A percentile compares a stretch with the other conserved stretches of the same genome.
Conservation (phyloP, 1,284 basidiomycete genomes). For the Sutorius eximius region DNA sequence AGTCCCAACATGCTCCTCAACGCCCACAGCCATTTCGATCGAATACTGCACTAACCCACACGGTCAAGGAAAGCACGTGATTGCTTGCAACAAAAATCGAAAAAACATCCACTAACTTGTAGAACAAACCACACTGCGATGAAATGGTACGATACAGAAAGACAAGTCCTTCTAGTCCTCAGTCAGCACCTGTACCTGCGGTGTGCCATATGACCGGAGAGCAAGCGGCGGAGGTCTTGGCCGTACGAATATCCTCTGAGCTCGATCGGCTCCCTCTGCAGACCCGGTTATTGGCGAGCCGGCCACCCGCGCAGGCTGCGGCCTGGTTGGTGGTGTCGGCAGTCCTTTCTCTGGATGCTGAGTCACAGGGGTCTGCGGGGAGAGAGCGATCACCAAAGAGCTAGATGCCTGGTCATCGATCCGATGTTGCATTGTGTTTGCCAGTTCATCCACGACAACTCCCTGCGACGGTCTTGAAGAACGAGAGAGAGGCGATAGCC, state of each 20-base stretch:
- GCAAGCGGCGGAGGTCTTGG: conserved; percentile 45
- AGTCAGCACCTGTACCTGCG: conserved; percentile 19
- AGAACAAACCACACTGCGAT: conserved; percentile 9
- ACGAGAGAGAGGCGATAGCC: neutral
- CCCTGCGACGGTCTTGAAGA: conserved; percentile 1
- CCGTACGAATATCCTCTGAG: conserved; percentile 42
- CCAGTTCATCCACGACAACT: neutral
- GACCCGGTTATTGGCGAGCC: conserved; percentile 35
- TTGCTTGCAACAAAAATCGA: conserved; percentile 3
- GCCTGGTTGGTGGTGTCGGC: conserved; percentile 29
- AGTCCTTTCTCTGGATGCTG: conserved; percentile 5
- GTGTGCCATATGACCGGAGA: conserved; percentile 12
- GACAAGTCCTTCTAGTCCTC: conserved; percentile 17
- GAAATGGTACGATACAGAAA: neutral
- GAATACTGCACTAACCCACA: neutral
- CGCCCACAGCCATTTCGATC: conserved; percentile 13
- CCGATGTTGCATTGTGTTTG: neutral
- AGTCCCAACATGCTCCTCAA: conserved; percentile 11
- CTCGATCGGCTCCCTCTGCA: conserved; percentile 29
- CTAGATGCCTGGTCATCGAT: conserved; percentile 2
- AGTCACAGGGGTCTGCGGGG: neutral
- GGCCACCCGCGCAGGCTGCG: conserved; percentile 31
- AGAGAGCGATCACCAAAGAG: conserved; percentile 1
- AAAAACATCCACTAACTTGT: neutral
- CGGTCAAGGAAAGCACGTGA: conserved; percentile 20